These are phyloP conservation scores for Ambrosia trifida DNA, from an alignment of 129 eudicot genomes.

Conservation along the genomic window DNA sequence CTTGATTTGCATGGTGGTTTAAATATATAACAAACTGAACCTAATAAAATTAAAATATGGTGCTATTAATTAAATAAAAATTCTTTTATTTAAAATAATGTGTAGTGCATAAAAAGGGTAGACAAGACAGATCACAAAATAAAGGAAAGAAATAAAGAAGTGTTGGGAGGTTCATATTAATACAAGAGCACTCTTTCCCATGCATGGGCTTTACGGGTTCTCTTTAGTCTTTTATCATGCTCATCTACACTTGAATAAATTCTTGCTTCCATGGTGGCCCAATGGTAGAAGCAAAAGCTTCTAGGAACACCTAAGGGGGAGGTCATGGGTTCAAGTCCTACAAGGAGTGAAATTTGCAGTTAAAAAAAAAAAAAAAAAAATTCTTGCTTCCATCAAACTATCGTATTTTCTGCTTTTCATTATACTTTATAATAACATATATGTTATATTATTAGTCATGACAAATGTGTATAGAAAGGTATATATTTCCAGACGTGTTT, in stretches of 20 bases:
- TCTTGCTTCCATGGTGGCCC: constrained; percentile 21
- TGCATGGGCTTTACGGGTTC: constrained; percentile 46
- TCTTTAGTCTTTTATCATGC: constrained; percentile 27
- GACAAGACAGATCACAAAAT: constrained; percentile 37
- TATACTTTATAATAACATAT: not conserved
- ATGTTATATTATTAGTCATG: not conserved
- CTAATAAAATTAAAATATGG: not conserved
- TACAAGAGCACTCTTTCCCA: constrained; percentile 63
- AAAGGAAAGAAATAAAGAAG: constrained; percentile 28
- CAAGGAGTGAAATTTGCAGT: too few relatives aligned
- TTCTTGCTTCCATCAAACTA: constrained; percentile 20
- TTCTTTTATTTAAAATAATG: not conserved
- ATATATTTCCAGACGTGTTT: not conserved
- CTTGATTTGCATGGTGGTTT: not conserved
- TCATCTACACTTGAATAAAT: constrained; percentile 17
- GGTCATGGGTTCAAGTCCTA: too few relatives aligned
- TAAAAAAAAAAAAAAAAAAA: too few relatives aligned
- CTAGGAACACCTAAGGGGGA: too few relatives aligned
- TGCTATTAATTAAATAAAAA: not conserved
- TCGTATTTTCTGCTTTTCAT: constrained; percentile 28
- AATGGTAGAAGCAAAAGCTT: too few relatives aligned
- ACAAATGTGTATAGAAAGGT: not conserved
- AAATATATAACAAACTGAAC: not conserved
- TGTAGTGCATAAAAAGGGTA: constrained; percentile 27
- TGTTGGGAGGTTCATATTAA: constrained; percentile 25